Evolutionary conservation across 1,284 basidiomycete species (phyloP).

Genomic region (Puccinia horiana): DNA sequence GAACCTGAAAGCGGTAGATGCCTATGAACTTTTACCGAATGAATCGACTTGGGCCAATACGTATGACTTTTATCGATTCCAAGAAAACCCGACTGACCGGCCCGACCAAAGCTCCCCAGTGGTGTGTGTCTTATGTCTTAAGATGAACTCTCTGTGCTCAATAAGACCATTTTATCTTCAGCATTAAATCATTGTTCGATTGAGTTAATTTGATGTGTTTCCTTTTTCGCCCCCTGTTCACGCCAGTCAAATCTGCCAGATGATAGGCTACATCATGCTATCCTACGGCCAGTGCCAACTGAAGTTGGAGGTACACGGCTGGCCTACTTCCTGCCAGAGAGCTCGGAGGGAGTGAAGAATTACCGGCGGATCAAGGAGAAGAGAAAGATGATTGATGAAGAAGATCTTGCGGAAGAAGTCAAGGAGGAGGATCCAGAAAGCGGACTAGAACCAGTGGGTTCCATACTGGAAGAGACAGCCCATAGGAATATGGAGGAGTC

Average conservation of each 20-base stretch:
- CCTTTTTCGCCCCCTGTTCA: neutral
- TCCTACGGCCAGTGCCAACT: constrained; percentile 24
- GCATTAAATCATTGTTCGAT: neutral
- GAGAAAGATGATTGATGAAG: constrained; percentile 43
- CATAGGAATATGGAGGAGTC: too few species aligned
- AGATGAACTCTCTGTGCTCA: neutral
- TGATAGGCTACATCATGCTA: constrained; percentile 36
- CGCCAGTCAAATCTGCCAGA: constrained; percentile 6
- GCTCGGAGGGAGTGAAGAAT: neutral
- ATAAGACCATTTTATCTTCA: neutral
- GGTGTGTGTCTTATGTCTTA: neutral
- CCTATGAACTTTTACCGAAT: constrained; percentile 83
- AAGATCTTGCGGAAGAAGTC: neutral
- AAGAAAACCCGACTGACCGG: constrained; percentile 68
- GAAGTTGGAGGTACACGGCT: constrained; percentile 12
- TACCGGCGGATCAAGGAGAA: constrained; percentile 27
- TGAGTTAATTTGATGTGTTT: neutral
- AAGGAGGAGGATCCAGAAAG: constrained; percentile 19
- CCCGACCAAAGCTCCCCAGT: constrained; percentile 3
- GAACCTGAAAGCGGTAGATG: constrained; percentile 73
- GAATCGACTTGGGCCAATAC: constrained; percentile 82
- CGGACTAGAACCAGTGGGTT: constrained; percentile 15
- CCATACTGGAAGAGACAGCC: neutral
- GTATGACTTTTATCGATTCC: constrained; percentile 83
- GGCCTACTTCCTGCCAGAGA: constrained; percentile 35